These are phyloP conservation scores for Lactifluus piperatus DNA, from an alignment of 768 basidiomycete genomes.

Conservation along the genomic window DNA sequence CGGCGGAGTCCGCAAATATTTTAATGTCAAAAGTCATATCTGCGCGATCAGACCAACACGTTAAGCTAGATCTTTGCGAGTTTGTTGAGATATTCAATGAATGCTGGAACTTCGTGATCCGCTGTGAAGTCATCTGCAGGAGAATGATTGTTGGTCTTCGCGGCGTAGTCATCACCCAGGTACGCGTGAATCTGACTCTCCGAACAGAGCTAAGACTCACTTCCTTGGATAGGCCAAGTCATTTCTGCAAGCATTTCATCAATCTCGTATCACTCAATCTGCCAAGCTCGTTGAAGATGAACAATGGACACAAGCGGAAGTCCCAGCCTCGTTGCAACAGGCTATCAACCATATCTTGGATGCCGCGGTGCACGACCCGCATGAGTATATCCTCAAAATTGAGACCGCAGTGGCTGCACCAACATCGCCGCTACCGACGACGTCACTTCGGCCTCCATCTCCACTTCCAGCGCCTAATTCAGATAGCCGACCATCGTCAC, in stretches of 20 bases:
- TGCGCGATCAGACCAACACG: conserved; percentile 71
- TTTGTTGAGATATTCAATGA: conserved; percentile 79
- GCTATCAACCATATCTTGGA: conserved; percentile 68
- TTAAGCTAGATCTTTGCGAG: conserved; percentile 56
- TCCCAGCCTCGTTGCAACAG: conserved; percentile 56
- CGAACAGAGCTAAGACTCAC: background rate
- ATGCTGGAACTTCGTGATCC: conserved; percentile 85
- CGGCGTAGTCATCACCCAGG: conserved; percentile 79
- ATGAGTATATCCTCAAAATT: conserved; percentile 45
- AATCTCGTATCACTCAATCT: conserved; percentile 62
- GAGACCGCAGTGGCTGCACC: conserved; percentile 22
- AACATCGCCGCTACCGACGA: conserved; percentile 22
- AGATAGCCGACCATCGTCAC: conserved; percentile 7
- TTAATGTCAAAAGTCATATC: conserved; percentile 73
- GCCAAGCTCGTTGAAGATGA: conserved; percentile 95
- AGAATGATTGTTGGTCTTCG: conserved; percentile 91
- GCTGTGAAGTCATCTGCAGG: conserved; percentile 75
- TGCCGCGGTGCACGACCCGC: conserved; percentile 74
- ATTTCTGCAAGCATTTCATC: conserved; percentile 84
- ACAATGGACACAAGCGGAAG: conserved; percentile 81
- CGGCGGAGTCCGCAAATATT: conserved; percentile 79
- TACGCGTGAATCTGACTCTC: conserved; percentile 22
- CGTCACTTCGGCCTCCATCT: conserved; percentile 22
- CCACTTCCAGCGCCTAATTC: conserved; percentile 25
- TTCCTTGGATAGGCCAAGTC: conserved; percentile 57